A percentile compares a stretch with the other conserved stretches of the same genome.
Evolutionary conservation across 148 eudicot genomes (phyloP).

Genomic region (Tetragonia tetragonoides): DNA sequence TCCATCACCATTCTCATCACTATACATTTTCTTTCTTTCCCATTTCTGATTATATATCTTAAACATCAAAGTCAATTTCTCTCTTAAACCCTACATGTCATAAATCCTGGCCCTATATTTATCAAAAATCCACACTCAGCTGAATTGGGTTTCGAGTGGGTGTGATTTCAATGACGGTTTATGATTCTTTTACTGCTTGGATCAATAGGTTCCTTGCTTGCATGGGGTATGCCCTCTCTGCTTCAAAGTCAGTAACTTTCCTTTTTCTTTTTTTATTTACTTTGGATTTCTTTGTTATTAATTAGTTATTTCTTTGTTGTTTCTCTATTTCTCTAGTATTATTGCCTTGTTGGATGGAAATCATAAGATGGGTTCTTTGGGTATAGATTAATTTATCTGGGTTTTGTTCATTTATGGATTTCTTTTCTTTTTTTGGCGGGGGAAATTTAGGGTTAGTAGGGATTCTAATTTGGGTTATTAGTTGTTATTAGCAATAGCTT

Average conservation of each 20-base stretch:
- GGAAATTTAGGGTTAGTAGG: not conserved
- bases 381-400: not conserved
- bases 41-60: not conserved
- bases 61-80: not conserved
- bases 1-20: slow-evolving; percentile 5
- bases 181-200: slow-evolving; percentile 69
- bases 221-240: slow-evolving; percentile 57
- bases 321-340: not conserved
- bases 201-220: slow-evolving; percentile 68
- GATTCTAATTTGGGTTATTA: not conserved
- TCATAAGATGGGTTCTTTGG: slow-evolving; percentile 5
- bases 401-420: not conserved
- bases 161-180: slow-evolving; percentile 44
- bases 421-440: not conserved
- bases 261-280: not conserved
- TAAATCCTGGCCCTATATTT: not conserved
- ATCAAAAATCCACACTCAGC: not conserved
- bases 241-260: not conserved
- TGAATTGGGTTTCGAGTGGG: slow-evolving; percentile 1
- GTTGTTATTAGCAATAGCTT: not conserved
- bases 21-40: not conserved
- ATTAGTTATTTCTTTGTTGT: not conserved
- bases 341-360: not conserved
- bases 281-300: not conserved
- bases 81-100: slow-evolving; percentile 11